Evolutionary conservation across 164 flowering plant species (phyloP).

Genomic region (Sedum album): DNA sequence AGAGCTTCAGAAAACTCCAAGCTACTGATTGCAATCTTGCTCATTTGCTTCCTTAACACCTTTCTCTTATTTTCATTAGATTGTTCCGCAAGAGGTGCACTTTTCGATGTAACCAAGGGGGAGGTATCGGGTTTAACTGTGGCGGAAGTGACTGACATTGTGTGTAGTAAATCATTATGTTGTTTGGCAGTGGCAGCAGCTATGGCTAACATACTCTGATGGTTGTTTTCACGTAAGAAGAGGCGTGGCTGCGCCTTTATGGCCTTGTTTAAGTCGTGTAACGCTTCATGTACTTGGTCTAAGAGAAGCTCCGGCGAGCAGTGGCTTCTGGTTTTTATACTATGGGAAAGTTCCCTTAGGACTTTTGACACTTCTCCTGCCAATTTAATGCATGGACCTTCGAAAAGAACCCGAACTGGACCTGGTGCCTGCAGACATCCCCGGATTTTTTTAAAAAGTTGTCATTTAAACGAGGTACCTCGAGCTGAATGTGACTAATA

Average conservation of each 20-base stretch:
- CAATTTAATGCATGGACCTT: slow-evolving; percentile 41
- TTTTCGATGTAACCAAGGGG: slow-evolving; percentile 36
- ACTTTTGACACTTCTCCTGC: slow-evolving; percentile 32
- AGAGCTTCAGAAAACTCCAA: slow-evolving; percentile 94
- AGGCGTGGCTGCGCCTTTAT: slow-evolving; percentile 62
- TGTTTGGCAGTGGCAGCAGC: slow-evolving; percentile 36
- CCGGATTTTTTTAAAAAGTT: not conserved
- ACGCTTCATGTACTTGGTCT: slow-evolving; percentile 61
- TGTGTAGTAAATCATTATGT: not conserved
- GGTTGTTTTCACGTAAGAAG: slow-evolving; percentile 43
- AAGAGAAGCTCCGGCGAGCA: slow-evolving; percentile 55
- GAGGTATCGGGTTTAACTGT: slow-evolving; percentile 50
- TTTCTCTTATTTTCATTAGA: not conserved
- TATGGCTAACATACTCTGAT: slow-evolving; percentile 30
- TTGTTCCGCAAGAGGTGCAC: slow-evolving; percentile 12
- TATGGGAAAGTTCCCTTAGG: slow-evolving; percentile 50
- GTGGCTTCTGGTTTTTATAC: slow-evolving; percentile 52
- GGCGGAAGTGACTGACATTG: slow-evolving; percentile 9
- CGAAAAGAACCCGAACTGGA: slow-evolving; percentile 58
- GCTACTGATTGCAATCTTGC: slow-evolving; percentile 63
- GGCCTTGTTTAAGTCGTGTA: slow-evolving; percentile 65
- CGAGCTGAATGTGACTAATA: not conserved
- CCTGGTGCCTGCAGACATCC: slow-evolving; percentile 40
- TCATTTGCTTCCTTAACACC: slow-evolving; percentile 17
- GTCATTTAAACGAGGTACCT: not conserved